Percentiles rank a stretch among this genome's conserved stretches.
Conservation (phyloP, 768 basidiomycete genomes). For the Amanita fuliginea region DNA sequence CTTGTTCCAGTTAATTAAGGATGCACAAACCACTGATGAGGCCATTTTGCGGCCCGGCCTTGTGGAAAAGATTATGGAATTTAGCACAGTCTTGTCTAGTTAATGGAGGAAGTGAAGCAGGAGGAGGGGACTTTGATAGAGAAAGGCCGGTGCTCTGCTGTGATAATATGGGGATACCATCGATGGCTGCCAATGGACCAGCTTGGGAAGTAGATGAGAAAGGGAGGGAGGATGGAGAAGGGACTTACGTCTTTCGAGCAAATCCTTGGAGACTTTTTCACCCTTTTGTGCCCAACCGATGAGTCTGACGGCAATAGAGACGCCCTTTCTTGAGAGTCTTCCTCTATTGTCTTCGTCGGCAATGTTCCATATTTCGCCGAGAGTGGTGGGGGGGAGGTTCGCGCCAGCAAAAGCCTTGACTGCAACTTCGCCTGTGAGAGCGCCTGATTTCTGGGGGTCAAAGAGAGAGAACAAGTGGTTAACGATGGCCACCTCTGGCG, state of each 20-base stretch:
- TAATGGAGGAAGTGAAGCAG: conserved; percentile 50
- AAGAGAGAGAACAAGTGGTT: conserved; percentile 61
- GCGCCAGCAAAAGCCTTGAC: conserved; percentile 80
- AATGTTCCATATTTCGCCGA: conserved; percentile 91
- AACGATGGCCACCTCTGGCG: conserved; percentile 48
- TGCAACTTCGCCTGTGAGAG: conserved; percentile 85
- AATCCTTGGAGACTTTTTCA: conserved; percentile 49
- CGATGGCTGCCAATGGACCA: conserved; percentile 75
- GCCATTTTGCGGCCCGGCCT: conserved; percentile 62
- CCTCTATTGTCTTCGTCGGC: conserved; percentile 93
- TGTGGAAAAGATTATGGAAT: conserved; percentile 70
- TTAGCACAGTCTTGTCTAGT: conserved; percentile 76
- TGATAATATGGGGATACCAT: conserved; percentile 48
- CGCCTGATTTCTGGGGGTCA: conserved; percentile 72
- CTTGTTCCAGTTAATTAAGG: background rate
- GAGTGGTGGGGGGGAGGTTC: conserved; percentile 60
- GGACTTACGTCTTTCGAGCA: conserved; percentile 61
- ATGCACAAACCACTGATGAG: conserved; percentile 55
- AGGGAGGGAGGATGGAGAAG: conserved; percentile 9
- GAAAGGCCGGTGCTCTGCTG: conserved; percentile 53
- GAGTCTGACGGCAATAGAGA: conserved; percentile 79
- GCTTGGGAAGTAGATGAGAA: conserved; percentile 32
- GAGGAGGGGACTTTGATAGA: conserved; percentile 52
- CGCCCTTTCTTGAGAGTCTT: conserved; percentile 79
- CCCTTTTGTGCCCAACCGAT: conserved; percentile 92